phyloP scores from a whole-genome alignment of 768 basidiomycete species.

The Suillus occidentalis region DNA sequence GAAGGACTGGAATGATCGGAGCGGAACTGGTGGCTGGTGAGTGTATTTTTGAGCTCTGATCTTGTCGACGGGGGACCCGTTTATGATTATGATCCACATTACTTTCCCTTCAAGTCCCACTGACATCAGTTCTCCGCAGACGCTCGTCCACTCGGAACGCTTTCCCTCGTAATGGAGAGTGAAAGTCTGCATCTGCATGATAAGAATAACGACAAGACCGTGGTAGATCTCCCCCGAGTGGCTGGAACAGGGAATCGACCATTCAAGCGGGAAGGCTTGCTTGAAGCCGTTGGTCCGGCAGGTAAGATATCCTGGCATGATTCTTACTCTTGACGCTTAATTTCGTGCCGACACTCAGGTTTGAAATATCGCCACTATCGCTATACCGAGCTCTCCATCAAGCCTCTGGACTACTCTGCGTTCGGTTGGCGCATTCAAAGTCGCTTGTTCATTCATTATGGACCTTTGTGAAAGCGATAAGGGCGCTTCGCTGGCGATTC shows the following conservation, averaged over 20 bases:
- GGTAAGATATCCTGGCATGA: slow-evolving; percentile 39
- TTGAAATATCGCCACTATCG: slow-evolving; percentile 41
- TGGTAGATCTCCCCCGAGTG: slow-evolving; percentile 67
- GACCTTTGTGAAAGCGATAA: neutral
- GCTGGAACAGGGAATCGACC: slow-evolving; percentile 83
- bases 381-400: neutral
- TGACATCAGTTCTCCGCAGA: slow-evolving; percentile 35
- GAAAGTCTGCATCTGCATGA: slow-evolving; percentile 37
- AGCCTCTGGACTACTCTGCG: neutral
- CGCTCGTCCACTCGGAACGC: slow-evolving; percentile 56
- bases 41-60: slow-evolving; percentile 12
- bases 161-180: slow-evolving; percentile 61
- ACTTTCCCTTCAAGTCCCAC: slow-evolving; percentile 6
- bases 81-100: neutral
- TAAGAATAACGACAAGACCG: slow-evolving; percentile 18
- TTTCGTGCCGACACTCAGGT: slow-evolving; percentile 40
- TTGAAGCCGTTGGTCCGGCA: slow-evolving; percentile 90
- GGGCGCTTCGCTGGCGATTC: slow-evolving; percentile 9
- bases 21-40: slow-evolving; percentile 36
- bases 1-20: no score
- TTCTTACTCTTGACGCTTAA: slow-evolving; percentile 6
- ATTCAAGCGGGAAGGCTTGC: slow-evolving; percentile 76
- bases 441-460: no score
- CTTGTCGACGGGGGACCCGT: neutral
- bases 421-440: neutral